phyloP scores from a whole-genome alignment of 2,329 filamentous ascomycete genomes.

The Aspergillus glaucus region DNA sequence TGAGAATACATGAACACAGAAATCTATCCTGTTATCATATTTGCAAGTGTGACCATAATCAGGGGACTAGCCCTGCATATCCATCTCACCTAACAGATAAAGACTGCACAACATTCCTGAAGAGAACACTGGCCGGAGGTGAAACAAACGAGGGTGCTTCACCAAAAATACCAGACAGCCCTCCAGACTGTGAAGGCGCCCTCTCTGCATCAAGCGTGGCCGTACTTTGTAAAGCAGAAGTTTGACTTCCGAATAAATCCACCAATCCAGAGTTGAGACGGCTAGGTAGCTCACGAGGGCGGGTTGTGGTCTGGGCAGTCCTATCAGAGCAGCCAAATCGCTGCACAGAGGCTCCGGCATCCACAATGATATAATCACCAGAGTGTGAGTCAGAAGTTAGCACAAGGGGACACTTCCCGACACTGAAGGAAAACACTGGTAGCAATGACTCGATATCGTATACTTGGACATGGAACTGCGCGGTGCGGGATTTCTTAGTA shows the following conservation, averaged over 20 bases:
- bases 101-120: conserved; percentile 33
- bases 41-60: too few relatives aligned
- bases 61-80: neutral
- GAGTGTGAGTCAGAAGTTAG: conserved; percentile 59
- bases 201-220: conserved; percentile 9
- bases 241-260: conserved; percentile 25
- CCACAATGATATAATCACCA: conserved; percentile 68
- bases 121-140: conserved; percentile 31
- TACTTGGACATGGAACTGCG: conserved; percentile 51
- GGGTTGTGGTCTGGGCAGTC: conserved; percentile 15
- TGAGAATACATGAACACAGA: too few relatives aligned
- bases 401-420: conserved; percentile 56
- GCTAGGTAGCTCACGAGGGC: conserved; percentile 17
- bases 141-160: conserved; percentile 33
- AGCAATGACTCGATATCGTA: conserved; percentile 58
- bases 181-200: conserved; percentile 17
- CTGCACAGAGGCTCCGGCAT: conserved; percentile 68
- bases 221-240: neutral
- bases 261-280: conserved; percentile 26
- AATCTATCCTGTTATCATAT: too few relatives aligned
- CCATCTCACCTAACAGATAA: conserved; percentile 12
- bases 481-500: conserved; percentile 42
- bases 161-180: conserved; percentile 32
- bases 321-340: conserved; percentile 24
- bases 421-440: conserved; percentile 53